Conservation (phyloP, 2,329 filamentous ascomycete genomes). For the Teratosphaeria zuluensis region DNA sequence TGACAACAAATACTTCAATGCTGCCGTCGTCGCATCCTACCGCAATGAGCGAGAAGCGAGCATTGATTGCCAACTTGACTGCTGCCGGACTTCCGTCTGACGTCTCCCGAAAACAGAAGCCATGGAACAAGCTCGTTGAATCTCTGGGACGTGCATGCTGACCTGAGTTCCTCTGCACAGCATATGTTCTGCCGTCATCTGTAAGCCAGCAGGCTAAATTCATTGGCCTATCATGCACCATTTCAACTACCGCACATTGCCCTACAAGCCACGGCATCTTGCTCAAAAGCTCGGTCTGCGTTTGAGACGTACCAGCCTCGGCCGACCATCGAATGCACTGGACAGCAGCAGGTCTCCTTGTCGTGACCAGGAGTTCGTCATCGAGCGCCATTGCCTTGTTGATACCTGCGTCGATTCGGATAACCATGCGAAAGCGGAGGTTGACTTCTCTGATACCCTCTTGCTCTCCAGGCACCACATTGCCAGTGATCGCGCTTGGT, state of each 20-base stretch:
- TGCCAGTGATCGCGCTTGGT: constrained; percentile 15
- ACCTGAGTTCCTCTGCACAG: constrained; percentile 61
- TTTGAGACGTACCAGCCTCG: constrained; percentile 71
- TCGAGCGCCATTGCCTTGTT: constrained; percentile 79
- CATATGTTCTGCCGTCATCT: constrained; percentile 76
- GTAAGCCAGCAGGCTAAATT: constrained; percentile 90
- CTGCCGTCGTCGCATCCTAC: constrained; percentile 71
- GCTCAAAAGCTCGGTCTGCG: constrained; percentile 79
- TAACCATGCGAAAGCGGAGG: constrained; percentile 91
- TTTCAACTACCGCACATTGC: constrained; percentile 65
- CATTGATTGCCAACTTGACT: constrained; percentile 74
- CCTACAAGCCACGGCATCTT: constrained; percentile 79
- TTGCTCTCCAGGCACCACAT: constrained; percentile 65
- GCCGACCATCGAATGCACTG: constrained; percentile 95
- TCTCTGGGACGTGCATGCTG: constrained; percentile 25
- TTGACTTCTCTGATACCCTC: constrained; percentile 76
- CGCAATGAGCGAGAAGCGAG: constrained; percentile 85
- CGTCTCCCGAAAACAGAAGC: constrained; percentile 81
- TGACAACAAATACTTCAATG: constrained; percentile 81
- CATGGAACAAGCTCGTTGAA: constrained; percentile 66
- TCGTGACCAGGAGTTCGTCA: constrained; percentile 86
- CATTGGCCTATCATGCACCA: constrained; percentile 94
- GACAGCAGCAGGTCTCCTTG: constrained; percentile 81
- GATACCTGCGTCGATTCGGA: constrained; percentile 94
- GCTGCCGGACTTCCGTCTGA: constrained; percentile 51